Base-by-base conservation (phyloP, 75 land plant genomes). In the Sequoia sempervirens region DNA sequence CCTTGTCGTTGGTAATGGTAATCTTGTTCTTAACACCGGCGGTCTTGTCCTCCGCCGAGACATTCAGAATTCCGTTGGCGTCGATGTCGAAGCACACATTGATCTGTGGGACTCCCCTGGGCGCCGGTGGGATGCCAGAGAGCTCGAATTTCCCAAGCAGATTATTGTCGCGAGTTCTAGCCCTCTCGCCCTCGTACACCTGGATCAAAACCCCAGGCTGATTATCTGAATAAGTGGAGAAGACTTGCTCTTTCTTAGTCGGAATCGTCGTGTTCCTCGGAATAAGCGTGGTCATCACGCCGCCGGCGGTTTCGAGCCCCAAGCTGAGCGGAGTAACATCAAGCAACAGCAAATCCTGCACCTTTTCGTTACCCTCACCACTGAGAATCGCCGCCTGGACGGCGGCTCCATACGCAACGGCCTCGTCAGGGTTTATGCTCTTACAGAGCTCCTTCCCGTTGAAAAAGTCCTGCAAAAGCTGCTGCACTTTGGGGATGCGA, bases 181-280 rank as follows among this genome's bases (percentile, higher is more conserved):
- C 81, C 46, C 93, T 80, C 82, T 88, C 93, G 15, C 92, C 93
- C 79, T 90, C 91, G 40, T 91, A 91, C 2, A 91, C 91, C 81
- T 86, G 91, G 53, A 91, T 88, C 73, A 88, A 50, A 5, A 91
- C 92, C 23, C 87, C 90, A 14, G 90, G 88, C 86, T 92, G 93
- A 68, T 88, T 85, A 76, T 92, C 93, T 0, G 86, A 83, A 79
- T 86, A 88, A 3, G 93, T 92, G 23, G 92, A 87, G 87, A 87
- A 91, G 6, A 89, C 75, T 79, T 89, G 89, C 84, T 89, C 91
- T 30, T 89, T 91, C 90, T 90, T 88, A 14, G 92, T 82, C 11
- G 93, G 93, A 58, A 92, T 90, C 1, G 90, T 90, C 4, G 93
- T 92, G 82, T 92, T 92, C 84, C 90, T 81, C 4, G 92, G 91